Evolutionary conservation across 2,329 filamentous ascomycete genomes (phyloP).

Genomic region (Paecilomyces variotii): DNA sequence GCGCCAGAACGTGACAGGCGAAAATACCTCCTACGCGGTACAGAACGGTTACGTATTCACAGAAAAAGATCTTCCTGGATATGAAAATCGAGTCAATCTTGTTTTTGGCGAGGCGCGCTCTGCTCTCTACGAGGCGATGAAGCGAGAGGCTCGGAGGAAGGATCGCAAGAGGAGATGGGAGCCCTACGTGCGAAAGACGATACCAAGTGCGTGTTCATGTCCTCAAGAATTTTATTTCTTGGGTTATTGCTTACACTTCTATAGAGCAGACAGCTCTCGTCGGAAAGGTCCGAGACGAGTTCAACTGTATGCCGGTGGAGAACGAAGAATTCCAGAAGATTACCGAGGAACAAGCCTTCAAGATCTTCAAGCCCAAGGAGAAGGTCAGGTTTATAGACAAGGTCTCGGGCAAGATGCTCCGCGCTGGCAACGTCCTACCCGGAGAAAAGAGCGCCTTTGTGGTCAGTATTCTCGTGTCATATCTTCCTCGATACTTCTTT

Average conservation of each 20-base stretch:
- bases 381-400: conserved; percentile 46
- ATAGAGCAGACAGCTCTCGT: conserved; percentile 70
- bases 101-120: conserved; percentile 38
- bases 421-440: conserved; percentile 48
- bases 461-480: conserved; percentile 21
- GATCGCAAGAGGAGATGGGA: conserved; percentile 47
- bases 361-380: conserved; percentile 53
- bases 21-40: conserved; percentile 40
- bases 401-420: conserved; percentile 44
- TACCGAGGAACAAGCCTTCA: conserved; percentile 50
- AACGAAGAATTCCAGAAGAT: conserved; percentile 62
- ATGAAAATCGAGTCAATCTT: conserved; percentile 41
- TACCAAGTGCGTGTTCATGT: conserved; percentile 56
- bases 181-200: conserved; percentile 52
- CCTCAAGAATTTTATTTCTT: conserved; percentile 1
- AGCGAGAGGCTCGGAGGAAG: conserved; percentile 37
- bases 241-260: conserved; percentile 5
- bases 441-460: conserved; percentile 34
- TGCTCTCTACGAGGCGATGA: conserved; percentile 39
- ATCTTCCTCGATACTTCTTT: conserved; percentile 1
- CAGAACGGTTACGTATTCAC: conserved; percentile 88
- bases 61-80: conserved; percentile 83
- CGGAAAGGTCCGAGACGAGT: conserved; percentile 66
- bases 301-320: conserved; percentile 64
- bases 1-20: conserved; percentile 50